Evolutionary conservation across 1,284 basidiomycete species (phyloP).

Genomic region (Apiotrichum laibachii): DNA sequence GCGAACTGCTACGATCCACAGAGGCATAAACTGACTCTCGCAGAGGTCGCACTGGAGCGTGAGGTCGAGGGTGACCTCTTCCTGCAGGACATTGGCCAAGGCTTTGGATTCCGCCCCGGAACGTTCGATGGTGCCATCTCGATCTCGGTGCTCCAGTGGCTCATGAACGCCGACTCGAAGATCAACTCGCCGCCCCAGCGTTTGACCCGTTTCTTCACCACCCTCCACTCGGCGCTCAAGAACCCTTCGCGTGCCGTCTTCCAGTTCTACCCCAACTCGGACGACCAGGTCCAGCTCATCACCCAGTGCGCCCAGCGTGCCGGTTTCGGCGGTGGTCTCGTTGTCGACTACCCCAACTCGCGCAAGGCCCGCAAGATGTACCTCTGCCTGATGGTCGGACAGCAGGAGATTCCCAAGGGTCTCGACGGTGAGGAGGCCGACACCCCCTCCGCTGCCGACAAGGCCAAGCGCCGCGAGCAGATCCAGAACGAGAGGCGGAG

Average conservation of each 20-base stretch:
- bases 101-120: conserved; percentile 90
- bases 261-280: conserved; percentile 92
- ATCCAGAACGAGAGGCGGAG: conserved; percentile 46
- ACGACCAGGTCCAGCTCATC: conserved; percentile 93
- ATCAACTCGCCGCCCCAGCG: conserved; percentile 90
- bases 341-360: conserved; percentile 96
- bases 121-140: conserved; percentile 98
- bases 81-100: conserved; percentile 88
- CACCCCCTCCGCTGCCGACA: background rate
- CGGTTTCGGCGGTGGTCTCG: conserved; percentile 94
- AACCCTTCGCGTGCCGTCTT: conserved; percentile 92
- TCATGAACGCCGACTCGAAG: conserved; percentile 93
- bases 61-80: conserved; percentile 93
- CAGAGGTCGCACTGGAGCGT: conserved; percentile 89
- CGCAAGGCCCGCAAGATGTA: conserved; percentile 92
- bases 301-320: conserved; percentile 89
- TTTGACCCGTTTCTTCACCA: conserved; percentile 91
- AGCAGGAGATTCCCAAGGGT: conserved; percentile 65
- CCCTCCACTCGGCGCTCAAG: conserved; percentile 84
- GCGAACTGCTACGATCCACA: background rate
- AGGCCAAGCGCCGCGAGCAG: conserved; percentile 58
- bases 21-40: background rate
- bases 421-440: conserved; percentile 68
- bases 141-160: conserved; percentile 97
- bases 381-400: conserved; percentile 79